Evolutionary conservation across 768 basidiomycete genomes (phyloP).

Genomic region (Mycena floridula): DNA sequence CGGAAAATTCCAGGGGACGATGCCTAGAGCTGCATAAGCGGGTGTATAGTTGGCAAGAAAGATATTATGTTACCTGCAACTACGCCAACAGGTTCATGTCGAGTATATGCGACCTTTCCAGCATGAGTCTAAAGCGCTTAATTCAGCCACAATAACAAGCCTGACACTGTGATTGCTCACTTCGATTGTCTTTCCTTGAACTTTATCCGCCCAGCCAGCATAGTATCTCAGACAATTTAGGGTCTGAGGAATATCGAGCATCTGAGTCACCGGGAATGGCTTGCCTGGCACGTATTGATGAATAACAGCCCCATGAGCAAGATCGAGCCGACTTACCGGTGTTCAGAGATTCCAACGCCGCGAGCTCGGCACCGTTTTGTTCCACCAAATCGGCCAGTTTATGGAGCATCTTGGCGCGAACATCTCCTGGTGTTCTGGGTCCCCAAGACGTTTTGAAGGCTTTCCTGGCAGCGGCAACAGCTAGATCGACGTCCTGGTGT

Average conservation of each 20-base stretch:
- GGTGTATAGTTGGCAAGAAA: neutral
- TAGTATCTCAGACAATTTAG: conserved; percentile 55
- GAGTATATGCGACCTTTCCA: conserved; percentile 46
- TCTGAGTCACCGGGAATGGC: conserved; percentile 15
- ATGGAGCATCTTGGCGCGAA: conserved; percentile 33
- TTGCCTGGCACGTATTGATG: conserved; percentile 17
- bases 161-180: neutral
- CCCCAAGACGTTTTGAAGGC: conserved; percentile 42
- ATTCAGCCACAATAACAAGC: neutral
- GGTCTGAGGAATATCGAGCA: conserved; percentile 14
- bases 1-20: conserved; percentile 49
- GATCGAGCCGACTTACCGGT: conserved; percentile 21
- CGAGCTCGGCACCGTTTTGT: conserved; percentile 36
- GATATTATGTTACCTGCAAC: conserved; percentile 26
- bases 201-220: conserved; percentile 75
- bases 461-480: conserved; percentile 53
- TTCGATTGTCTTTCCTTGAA: conserved; percentile 55
- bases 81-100: conserved; percentile 58
- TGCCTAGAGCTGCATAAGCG: neutral
- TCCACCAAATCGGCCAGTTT: conserved; percentile 51
- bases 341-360: conserved; percentile 45
- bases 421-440: conserved; percentile 29
- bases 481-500: conserved; percentile 57
- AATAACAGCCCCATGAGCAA: neutral
- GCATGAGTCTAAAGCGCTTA: conserved; percentile 22